phyloP scores from a whole-genome alignment of 306 rosid genomes.

The Cotoneaster glaucophyllus region DNA sequence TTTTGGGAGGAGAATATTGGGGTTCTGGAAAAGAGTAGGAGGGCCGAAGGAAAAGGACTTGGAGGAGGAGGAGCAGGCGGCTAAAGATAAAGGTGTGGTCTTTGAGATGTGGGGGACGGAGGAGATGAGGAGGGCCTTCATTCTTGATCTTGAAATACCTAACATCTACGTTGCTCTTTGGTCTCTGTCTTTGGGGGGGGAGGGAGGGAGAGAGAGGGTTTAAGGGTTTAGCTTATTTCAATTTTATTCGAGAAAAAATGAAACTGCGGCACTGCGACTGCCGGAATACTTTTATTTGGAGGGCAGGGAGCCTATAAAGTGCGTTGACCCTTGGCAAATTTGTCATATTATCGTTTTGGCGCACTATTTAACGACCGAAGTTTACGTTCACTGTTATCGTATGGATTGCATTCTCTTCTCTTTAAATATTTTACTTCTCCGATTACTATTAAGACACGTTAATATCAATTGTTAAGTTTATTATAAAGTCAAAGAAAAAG shows the following conservation, averaged over 20 bases:
- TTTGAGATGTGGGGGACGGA: slow-evolving; percentile 33
- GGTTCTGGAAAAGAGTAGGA: slow-evolving; percentile 3
- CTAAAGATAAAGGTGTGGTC: slow-evolving; percentile 24
- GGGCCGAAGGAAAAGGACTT: slow-evolving; percentile 17
- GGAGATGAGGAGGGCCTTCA: slow-evolving; percentile 50
- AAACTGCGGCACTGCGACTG: not conserved
- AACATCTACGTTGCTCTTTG: slow-evolving; percentile 3
- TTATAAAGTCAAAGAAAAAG: too few species aligned
- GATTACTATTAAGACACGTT: too few species aligned
- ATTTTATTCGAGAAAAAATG: not conserved
- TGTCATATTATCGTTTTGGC: too few species aligned
- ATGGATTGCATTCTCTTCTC: too few species aligned
- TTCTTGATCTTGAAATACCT: slow-evolving; percentile 30
- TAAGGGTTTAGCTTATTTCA: slow-evolving; percentile 31
- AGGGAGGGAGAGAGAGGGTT: slow-evolving; percentile 9
- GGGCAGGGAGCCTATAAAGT: too few species aligned
- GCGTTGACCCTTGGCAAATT: too few species aligned
- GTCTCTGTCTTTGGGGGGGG: too few species aligned
- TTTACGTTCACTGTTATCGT: too few species aligned
- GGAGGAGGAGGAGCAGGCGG: slow-evolving; percentile 14
- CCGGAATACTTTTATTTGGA: not conserved
- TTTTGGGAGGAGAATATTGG: slow-evolving; percentile 26
- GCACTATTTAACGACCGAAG: too few species aligned
- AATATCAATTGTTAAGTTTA: too few species aligned
- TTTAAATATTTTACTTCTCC: too few species aligned